phyloP scores from a whole-genome alignment of 164 flowering plant species.

The Taxillus chinensis region DNA sequence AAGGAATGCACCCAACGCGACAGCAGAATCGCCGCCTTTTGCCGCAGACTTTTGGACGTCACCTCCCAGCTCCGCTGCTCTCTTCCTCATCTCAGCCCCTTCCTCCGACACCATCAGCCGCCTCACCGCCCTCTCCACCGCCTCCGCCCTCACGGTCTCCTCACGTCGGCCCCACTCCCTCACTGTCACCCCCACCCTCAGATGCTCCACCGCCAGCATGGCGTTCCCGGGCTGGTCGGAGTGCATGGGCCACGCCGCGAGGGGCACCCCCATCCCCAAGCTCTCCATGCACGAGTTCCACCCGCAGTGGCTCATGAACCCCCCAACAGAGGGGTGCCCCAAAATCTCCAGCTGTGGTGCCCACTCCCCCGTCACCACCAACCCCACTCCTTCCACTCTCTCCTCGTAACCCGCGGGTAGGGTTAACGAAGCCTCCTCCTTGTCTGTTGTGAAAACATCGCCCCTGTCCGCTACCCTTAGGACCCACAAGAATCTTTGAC shows the following conservation, averaged over 20 bases:
- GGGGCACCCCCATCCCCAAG: slow-evolving; percentile 34
- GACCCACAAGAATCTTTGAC: slow-evolving; percentile 53
- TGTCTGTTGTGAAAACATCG: slow-evolving; percentile 16
- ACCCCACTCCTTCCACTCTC: slow-evolving; percentile 24
- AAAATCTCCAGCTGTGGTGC: slow-evolving; percentile 45
- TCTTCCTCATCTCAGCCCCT: slow-evolving; percentile 42
- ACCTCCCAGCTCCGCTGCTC: slow-evolving; percentile 30
- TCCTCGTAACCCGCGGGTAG: slow-evolving; percentile 50
- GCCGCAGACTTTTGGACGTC: slow-evolving; percentile 18
- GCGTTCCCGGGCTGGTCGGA: slow-evolving; percentile 67
- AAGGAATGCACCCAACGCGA: slow-evolving; percentile 44
- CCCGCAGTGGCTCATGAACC: slow-evolving; percentile 57
- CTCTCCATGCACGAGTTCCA: slow-evolving; percentile 61
- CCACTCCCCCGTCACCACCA: slow-evolving; percentile 34
- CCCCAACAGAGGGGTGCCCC: slow-evolving; percentile 33
- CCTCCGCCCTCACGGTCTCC: slow-evolving; percentile 15
- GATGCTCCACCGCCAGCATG: slow-evolving; percentile 27
- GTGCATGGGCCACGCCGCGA: slow-evolving; percentile 71
- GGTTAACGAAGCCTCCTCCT: not conserved
- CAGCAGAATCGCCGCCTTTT: slow-evolving; percentile 29
- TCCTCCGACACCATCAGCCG: slow-evolving; percentile 40
- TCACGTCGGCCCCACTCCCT: slow-evolving; percentile 31
- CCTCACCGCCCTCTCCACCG: slow-evolving; percentile 20
- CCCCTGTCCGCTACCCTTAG: slow-evolving; percentile 54
- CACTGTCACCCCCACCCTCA: slow-evolving; percentile 35